phyloP scores from a whole-genome alignment of 2,329 filamentous ascomycete genomes.

The Cryphonectria radicalis region DNA sequence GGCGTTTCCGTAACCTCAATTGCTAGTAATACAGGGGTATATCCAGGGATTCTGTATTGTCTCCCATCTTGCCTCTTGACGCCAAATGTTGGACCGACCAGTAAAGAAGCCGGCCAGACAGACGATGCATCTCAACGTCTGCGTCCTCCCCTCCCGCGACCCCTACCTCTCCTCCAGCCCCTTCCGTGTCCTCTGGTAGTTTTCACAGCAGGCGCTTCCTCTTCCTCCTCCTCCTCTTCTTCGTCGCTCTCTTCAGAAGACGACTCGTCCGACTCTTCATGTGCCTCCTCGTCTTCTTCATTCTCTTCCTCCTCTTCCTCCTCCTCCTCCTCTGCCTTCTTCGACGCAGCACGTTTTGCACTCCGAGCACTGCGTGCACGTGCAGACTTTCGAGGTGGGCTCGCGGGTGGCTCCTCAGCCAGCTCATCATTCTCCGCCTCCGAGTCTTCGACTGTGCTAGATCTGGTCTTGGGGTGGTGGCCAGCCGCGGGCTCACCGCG shows the following conservation, averaged over 20 bases:
- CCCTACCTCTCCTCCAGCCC: conserved; percentile 41
- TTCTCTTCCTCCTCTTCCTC: conserved; percentile 40
- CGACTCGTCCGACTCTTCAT: conserved; percentile 41
- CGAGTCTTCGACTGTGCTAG: conserved; percentile 58
- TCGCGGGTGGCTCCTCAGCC: conserved; percentile 41
- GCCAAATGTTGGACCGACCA: neutral
- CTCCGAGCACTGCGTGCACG: conserved; percentile 50
- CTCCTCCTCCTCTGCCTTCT: conserved; percentile 39
- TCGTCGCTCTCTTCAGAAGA: conserved; percentile 41
- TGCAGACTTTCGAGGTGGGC: conserved; percentile 46
- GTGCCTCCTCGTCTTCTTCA: conserved; percentile 30
- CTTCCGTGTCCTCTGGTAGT: conserved; percentile 42
- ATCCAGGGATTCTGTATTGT: conserved; percentile 4
- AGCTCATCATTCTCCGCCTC: conserved; percentile 45
- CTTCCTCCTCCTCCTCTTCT: conserved; percentile 35
- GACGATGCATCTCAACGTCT: conserved; percentile 12
- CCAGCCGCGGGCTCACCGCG: conserved; percentile 42
- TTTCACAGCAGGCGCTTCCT: conserved; percentile 42
- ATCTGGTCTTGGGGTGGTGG: conserved; percentile 41
- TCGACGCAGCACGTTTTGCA: conserved; percentile 48
- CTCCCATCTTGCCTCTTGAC: neutral
- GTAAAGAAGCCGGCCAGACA: neutral
- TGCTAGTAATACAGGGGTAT: conserved; percentile 29
- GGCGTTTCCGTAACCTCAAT: neutral
- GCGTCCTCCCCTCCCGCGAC: conserved; percentile 35